Conservation (phyloP, 768 basidiomycete genomes). For the Agrocybe pediades region DNA sequence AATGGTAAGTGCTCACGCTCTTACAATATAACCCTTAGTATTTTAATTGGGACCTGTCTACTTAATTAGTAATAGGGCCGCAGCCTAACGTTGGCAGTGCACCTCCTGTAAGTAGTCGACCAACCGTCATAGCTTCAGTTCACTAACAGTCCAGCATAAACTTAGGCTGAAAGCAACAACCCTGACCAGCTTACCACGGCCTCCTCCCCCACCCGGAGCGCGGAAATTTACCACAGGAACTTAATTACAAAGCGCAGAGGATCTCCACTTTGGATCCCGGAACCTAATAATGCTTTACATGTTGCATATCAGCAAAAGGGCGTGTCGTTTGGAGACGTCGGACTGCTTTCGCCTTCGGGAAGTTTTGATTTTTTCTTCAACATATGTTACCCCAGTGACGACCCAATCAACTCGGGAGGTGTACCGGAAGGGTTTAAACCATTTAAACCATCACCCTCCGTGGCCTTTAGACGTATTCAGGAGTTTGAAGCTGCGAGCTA, state of each 20-base stretch:
- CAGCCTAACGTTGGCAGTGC: no score
- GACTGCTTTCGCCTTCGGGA: conserved; percentile 13
- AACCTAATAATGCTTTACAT: conserved; percentile 8
- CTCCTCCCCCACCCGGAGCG: not conserved
- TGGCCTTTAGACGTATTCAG: not conserved
- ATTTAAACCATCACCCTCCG: not conserved
- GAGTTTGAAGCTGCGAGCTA: conserved; percentile 6
- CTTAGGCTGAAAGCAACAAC: no score
- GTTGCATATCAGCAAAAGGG: conserved; percentile 13
- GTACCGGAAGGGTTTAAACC: conserved; percentile 15
- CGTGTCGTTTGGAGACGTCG: conserved; percentile 19
- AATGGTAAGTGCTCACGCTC: not conserved
- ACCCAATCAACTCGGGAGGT: conserved; percentile 10
- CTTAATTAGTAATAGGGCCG: no score
- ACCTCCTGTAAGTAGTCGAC: no score
- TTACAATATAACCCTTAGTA: no score
- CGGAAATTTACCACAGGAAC: conserved; percentile 16
- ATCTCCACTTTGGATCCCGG: conserved; percentile 16
- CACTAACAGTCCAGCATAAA: no score
- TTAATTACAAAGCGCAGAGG: conserved; percentile 13
- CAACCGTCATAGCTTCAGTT: no score
- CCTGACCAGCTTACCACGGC: not conserved
- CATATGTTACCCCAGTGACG: conserved; percentile 6
- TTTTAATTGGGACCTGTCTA: no score
- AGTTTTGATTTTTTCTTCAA: conserved; percentile 22